phyloP scores from a whole-genome alignment of 179 eudicot genomes.

The Beta macrorhiza region DNA sequence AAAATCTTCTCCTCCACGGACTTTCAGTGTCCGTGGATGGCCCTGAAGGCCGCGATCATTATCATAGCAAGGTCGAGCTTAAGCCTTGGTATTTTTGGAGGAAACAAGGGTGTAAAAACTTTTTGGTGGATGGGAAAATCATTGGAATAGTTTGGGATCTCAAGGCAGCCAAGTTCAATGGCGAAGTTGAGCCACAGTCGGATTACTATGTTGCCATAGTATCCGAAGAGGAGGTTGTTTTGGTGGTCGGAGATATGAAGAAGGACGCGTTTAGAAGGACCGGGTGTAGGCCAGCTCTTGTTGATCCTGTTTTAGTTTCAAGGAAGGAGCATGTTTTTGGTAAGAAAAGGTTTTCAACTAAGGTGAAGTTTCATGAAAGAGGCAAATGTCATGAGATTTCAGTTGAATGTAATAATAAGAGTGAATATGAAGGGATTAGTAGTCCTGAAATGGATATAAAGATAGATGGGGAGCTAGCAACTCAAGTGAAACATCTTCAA shows the following conservation, averaged over 20 bases:
- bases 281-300: constrained; percentile 70
- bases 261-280: constrained; percentile 82
- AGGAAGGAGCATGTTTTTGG: constrained; percentile 82
- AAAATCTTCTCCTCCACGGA: constrained; percentile 77
- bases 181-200: constrained; percentile 80
- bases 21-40: constrained; percentile 75
- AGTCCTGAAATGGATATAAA: constrained; percentile 84
- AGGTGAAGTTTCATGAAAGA: constrained; percentile 63
- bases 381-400: constrained; percentile 74
- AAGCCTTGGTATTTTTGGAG: constrained; percentile 95
- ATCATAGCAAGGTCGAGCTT: constrained; percentile 77
- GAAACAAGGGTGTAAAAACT: constrained; percentile 74
- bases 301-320: constrained; percentile 67
- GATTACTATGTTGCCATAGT: constrained; percentile 86
- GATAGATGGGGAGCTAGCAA: constrained; percentile 68
- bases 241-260: constrained; percentile 71
- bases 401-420: constrained; percentile 58
- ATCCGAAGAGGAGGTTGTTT: constrained; percentile 64
- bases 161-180: constrained; percentile 65
- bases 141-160: constrained; percentile 80
- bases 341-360: constrained; percentile 61
- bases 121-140: constrained; percentile 50
- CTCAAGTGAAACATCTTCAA: constrained; percentile 73
- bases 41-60: constrained; percentile 42
- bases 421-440: constrained; percentile 24